Evolutionary conservation across 352 stramenopile species (phyloP).

Genomic region (Pythium chondricola): DNA sequence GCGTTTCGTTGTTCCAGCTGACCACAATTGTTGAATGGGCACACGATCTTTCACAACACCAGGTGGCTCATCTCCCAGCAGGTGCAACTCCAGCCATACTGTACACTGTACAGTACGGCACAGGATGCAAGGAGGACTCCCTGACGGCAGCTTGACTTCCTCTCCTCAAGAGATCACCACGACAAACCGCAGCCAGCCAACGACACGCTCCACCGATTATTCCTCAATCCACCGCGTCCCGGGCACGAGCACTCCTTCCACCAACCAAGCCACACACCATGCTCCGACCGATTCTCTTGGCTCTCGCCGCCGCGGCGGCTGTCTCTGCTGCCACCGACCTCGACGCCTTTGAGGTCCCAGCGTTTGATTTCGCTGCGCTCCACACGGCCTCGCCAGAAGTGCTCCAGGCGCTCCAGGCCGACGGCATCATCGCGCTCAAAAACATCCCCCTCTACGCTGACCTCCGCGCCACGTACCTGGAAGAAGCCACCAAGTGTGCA

Average conservation of each 20-base stretch:
- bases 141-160: too few species aligned
- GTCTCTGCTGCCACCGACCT: conserved; percentile 17
- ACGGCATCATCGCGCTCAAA: conserved; percentile 61
- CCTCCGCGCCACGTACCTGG: conserved; percentile 38
- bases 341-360: conserved; percentile 36
- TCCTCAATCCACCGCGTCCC: neutral
- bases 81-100: too few species aligned
- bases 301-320: conserved; percentile 12
- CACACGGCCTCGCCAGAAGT: conserved; percentile 26
- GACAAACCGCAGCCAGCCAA: too few species aligned
- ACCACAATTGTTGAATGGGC: too few species aligned
- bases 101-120: too few species aligned
- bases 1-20: too few species aligned
- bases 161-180: too few species aligned
- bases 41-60: too few species aligned
- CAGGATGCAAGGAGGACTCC: too few species aligned
- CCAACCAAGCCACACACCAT: neutral
- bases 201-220: too few species aligned
- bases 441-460: conserved; percentile 51
- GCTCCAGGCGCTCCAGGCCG: conserved; percentile 45
- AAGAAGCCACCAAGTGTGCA: conserved; percentile 40
- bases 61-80: too few species aligned
- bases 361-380: conserved; percentile 51
- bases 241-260: too few species aligned
- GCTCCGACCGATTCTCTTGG: neutral